Percentiles rank a stretch among this genome's conserved stretches.
Conservation (phyloP, 2,329 filamentous ascomycete species). For the Chaetomiaceae sp. region DNA sequence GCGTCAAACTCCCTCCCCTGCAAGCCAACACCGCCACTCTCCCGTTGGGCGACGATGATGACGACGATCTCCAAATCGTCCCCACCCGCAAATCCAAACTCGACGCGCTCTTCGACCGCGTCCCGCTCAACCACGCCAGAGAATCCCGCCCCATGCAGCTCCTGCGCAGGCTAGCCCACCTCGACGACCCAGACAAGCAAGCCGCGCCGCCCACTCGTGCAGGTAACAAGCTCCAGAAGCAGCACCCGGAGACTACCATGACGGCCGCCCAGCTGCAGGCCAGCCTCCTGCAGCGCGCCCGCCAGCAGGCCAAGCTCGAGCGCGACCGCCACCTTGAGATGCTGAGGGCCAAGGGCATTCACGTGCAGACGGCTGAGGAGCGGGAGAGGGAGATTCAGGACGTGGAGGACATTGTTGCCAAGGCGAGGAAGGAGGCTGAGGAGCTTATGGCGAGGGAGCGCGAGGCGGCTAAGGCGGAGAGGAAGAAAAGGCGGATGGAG, state of each 20-base stretch:
- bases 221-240: conserved; percentile 36
- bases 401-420: conserved; percentile 83
- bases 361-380: conserved; percentile 82
- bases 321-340: conserved; percentile 72
- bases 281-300: conserved; percentile 65
- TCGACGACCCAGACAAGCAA: conserved; percentile 59
- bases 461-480: conserved; percentile 64
- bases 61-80: conserved; percentile 61
- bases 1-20: conserved; percentile 45
- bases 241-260: conserved; percentile 46
- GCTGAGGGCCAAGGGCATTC: conserved; percentile 73
- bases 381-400: conserved; percentile 75
- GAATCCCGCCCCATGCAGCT: conserved; percentile 61
- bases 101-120: conserved; percentile 64
- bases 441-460: conserved; percentile 75
- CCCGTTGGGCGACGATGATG: conserved; percentile 41
- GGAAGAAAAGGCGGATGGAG: conserved; percentile 36
- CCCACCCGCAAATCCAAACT: conserved; percentile 47
- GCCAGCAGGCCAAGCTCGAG: conserved; percentile 74
- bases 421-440: conserved; percentile 73
- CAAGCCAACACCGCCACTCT: conserved; percentile 37
- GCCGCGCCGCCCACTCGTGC: conserved; percentile 29
- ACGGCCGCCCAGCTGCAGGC: conserved; percentile 65
- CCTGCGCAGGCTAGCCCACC: conserved; percentile 69
- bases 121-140: conserved; percentile 59